Evolutionary conservation across 345 rosid species (phyloP), one percentile per base, ranked within the genome.

Genomic region (Garcia nutans): DNA sequence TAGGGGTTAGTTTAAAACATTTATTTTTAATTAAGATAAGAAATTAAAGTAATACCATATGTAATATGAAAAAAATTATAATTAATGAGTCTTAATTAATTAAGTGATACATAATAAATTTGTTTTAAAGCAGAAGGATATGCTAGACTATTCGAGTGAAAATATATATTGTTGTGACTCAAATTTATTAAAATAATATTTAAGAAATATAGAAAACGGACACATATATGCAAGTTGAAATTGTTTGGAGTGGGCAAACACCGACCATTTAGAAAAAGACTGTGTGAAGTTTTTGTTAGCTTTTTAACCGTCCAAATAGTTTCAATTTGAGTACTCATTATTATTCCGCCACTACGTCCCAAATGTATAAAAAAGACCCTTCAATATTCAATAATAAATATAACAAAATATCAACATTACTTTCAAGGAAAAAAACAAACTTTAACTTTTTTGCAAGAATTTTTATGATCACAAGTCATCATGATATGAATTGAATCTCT

Each of bases 271-370:
- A 22, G 8, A 22, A 4, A 59, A 23, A 68, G 78, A 26, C 50
- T 6, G 41, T 31, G 49, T 49, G 61, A 28, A 54, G 10, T 19
- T 63, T 71, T 63, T 47, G 31, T 45, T 58, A 16, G 28, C n/a
- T n/a, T 10, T 24, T 52, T 1, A 60, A 72, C 77, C 81, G 81
- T 41, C 81, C 81, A 78, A 60, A 45, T 68, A 60, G 60, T 73
- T 44, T 44, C 67, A n/a, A 47, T 49, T 68, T 16, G 17, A 63
- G 8, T 6, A 19, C 72, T 57, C 72, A 26, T 26, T 47, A 2
- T 23, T 33, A 50, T 54, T 60, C 17, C 6, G 7, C 31, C 0
- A 24, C 64, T 8, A 74, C 8, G 3, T 31, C 28, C 37, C 61
- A n/a, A n/a, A 19, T 28, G 8, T 8, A 13, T n/a, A 20, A 52